Base-by-base conservation (phyloP, 768 basidiomycete genomes). In the Amanita jacksonii region DNA sequence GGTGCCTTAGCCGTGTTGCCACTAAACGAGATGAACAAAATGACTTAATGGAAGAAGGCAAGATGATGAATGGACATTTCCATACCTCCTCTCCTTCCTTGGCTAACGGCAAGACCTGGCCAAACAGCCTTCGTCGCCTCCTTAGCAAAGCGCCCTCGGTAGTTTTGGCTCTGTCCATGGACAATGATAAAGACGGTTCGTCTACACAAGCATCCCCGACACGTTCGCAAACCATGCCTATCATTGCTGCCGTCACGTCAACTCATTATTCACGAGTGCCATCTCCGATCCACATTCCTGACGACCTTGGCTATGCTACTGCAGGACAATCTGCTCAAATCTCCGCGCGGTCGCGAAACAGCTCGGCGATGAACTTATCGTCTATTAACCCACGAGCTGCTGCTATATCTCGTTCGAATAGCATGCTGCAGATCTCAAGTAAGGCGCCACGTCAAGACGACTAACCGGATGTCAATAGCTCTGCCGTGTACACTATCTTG, bases 271-370 rank as follows among this genome's bases (percentile, higher is more conserved):
- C 72, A 42, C 69, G 75, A 16, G 67, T 70, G 2, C 63, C 75
- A 10, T 77, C 76, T 1, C 72, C 76, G 3, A 61, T 65, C 9
- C 64, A 23, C 7, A 30, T 38, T 5, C n/a, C 23, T 15, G 58
- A 52, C n/a, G 48, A 51, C 39, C 46, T 50, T 48, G 48, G 52
- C 46, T 51, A 49, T 51, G 56, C 62, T 57, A 54, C 64, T 28
- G n/a, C n/a, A n/a, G n/a, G n/a, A n/a, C n/a, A n/a, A 60, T 59
- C 67, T 46, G 64, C 65, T 18, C 57, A 74, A 38, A 64, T 74
- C 42, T 70, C 74, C 20, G 64, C 75, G 38, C 74, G 83, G 12
- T 85, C 83, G 51, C 67, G 79, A 51, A 85, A 83, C 50, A 67
- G 70, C 6, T 85, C 82, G 3, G 74, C 78, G 58, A 70, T 78